These are phyloP conservation scores for Cucurbitaria berberidis DNA, from an alignment of 2,329 filamentous ascomycete genomes.

Conservation along the genomic window DNA sequence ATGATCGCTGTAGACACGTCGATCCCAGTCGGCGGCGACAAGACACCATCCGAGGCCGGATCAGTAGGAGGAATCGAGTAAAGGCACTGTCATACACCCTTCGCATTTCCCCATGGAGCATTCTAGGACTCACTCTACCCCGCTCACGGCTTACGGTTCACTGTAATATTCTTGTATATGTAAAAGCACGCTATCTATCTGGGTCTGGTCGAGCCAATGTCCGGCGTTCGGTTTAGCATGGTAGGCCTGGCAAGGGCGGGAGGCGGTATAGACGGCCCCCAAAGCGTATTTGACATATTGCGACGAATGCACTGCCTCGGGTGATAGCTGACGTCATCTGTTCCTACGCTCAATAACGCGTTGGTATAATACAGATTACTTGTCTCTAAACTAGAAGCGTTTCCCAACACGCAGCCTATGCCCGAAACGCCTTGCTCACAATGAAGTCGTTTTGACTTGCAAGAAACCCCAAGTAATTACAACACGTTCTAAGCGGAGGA, in stretches of 20 bases:
- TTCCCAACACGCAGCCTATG: slow-evolving; percentile 24
- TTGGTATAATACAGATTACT: slow-evolving; percentile 47
- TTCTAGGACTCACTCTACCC: slow-evolving; percentile 22
- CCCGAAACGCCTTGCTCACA: slow-evolving; percentile 50
- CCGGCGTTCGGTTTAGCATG: slow-evolving; percentile 37
- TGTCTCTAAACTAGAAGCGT: slow-evolving; percentile 3
- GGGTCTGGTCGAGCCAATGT: slow-evolving; percentile 23
- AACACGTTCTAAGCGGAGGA: slow-evolving; percentile 38
- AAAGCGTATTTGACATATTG: slow-evolving; percentile 21
- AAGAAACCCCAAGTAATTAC: slow-evolving; percentile 44
- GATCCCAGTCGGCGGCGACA: slow-evolving; percentile 50
- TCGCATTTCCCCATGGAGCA: slow-evolving; percentile 16
- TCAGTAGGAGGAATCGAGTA: slow-evolving; percentile 46
- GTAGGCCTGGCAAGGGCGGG: slow-evolving; percentile 21
- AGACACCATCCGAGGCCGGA: slow-evolving; percentile 44
- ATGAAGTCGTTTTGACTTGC: slow-evolving; percentile 33
- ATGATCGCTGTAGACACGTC: slow-evolving; percentile 93
- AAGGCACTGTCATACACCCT: slow-evolving; percentile 5
- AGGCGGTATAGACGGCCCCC: slow-evolving; percentile 29
- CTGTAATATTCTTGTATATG: slow-evolving; percentile 47
- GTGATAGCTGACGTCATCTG: slow-evolving; percentile 27
- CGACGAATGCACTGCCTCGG: slow-evolving; percentile 8
- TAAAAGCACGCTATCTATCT: slow-evolving; percentile 32
- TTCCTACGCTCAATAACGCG: slow-evolving; percentile 20
- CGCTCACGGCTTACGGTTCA: slow-evolving; percentile 30